phyloP scores from a whole-genome alignment of 306 rosid genomes.

The Sechiopsis laciniata region DNA sequence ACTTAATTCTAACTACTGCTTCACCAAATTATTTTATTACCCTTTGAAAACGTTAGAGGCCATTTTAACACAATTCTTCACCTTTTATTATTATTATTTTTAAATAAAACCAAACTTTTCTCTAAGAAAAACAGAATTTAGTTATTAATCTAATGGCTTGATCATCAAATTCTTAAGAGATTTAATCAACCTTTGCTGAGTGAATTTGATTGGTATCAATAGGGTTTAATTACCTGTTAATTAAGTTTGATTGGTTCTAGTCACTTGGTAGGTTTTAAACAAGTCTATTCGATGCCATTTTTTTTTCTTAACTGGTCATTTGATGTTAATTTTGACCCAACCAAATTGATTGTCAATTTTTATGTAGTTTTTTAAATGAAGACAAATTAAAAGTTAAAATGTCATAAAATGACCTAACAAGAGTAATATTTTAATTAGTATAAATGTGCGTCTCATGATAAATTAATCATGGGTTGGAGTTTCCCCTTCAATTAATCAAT shows the following conservation, averaged over 20 bases:
- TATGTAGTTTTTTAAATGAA: too few species aligned
- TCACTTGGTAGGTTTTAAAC: not conserved
- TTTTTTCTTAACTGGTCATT: not conserved
- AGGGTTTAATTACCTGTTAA: not conserved
- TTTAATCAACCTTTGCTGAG: not conserved
- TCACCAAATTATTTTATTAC: not conserved
- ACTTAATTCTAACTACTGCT: not conserved
- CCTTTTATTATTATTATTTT: not conserved
- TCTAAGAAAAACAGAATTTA: not conserved
- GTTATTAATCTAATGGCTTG: not conserved
- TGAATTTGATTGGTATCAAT: not conserved
- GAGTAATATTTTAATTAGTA: too few species aligned
- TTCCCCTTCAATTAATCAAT: too few species aligned
- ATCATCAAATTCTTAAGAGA: not conserved
- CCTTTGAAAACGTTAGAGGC: not conserved
- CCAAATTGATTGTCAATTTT: too few species aligned
- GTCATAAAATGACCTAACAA: too few species aligned
- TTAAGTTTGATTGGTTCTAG: not conserved
- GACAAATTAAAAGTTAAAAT: too few species aligned
- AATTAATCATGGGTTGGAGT: too few species aligned
- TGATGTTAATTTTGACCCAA: not conserved
- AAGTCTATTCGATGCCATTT: not conserved
- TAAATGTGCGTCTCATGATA: too few species aligned
- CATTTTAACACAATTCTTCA: not conserved
- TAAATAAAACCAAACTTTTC: not conserved